Base-by-base conservation (phyloP, 208 protist genomes). In the Trypanosoma lewisi region DNA sequence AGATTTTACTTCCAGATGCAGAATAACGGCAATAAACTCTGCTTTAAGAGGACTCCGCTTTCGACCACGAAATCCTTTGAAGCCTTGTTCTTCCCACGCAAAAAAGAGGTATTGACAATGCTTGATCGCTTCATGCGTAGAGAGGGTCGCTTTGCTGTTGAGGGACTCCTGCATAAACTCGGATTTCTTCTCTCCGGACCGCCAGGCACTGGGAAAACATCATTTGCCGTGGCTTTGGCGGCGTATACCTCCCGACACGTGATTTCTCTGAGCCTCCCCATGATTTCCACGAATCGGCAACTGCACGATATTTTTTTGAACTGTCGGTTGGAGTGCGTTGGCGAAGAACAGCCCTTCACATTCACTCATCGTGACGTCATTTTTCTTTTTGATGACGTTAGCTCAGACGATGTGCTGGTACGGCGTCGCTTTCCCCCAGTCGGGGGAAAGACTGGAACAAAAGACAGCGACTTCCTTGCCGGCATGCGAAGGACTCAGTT, bases 111-210 rank as follows among this genome's bases (percentile, higher is more conserved):
- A 53, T 45, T 97, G 59, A 61, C 72, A 50, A 67, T 95, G 19
- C 59, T 97, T 48, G 81, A 93, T 58, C 63, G 83, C 53, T 97
- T 97, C 52, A 14, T 78, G n/a, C 72, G 83, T 39, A 83, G 74
- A 39, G 69, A 64, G 19, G 87, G 84, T 19, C 88, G 86, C n/a
- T 97, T 91, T 65, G 76, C 83, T n/a, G 70, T 95, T 21, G 75
- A 87, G 59, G 87, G 87, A 27, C 92, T 93, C 66, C 91, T 87
- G 21, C 69, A 94, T 62, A 95, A 87, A 73, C 77, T 97, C 19
- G 99, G 99, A 41, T 98, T 99, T 36, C 83, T 99, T 6, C 83
- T 99, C 44, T 98, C 99, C 77, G 98, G 98, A n/a, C 96, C 97
- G 11, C 85, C 87, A 31, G 97, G 97, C 6, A 95, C 85, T 27